Evolutionary conservation across 768 basidiomycete species (phyloP), one percentile per base, ranked within the genome.

Genomic region (Rickenella mellea): DNA sequence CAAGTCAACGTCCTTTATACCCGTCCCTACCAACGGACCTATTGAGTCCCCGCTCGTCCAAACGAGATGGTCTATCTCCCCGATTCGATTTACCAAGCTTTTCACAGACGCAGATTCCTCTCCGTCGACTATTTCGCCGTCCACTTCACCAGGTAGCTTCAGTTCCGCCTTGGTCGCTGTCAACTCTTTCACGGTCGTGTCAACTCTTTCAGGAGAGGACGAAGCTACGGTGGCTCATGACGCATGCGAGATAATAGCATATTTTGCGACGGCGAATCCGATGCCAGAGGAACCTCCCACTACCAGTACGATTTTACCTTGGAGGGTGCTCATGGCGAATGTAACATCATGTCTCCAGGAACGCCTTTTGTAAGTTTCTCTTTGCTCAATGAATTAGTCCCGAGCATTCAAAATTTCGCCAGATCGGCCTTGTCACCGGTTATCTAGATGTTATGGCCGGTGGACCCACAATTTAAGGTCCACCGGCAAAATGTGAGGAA

Each of bases 271-370:
- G 15, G 32, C 31, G 20, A 28, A 47, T 20, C 46, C 46, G 12
- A 47, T 44, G 24, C 46, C 46, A 12, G 45, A 47, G 11, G 43
- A 38, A 20, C 46, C 46, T 17, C 46, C 46, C n/a, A 47, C 26
- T 19, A 47, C 28, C 14, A 47, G 33, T 6, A 47, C 29, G 7
- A 20, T 44, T 36, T 47, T 25, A 5, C 41, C 41, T 28, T 38
- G 21, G 35, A 43, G 42, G 8, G 26, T 30, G 9, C 20, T 26
- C 39, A 40, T 40, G 29, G 11, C 15, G 11, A 11, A 11, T 30
- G 29, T 30, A 11, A 30, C 11, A 30, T n/a, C n/a, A n/a, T n/a
- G n/a, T n/a, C n/a, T n/a, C n/a, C n/a, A n/a, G n/a, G n/a, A n/a
- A n/a, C n/a, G n/a, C n/a, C n/a, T n/a, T n/a, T n/a, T n/a, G n/a